Base-by-base conservation (phyloP, 192 early-diverging fungal genomes). In the Rhizoclosmatium globosum region DNA sequence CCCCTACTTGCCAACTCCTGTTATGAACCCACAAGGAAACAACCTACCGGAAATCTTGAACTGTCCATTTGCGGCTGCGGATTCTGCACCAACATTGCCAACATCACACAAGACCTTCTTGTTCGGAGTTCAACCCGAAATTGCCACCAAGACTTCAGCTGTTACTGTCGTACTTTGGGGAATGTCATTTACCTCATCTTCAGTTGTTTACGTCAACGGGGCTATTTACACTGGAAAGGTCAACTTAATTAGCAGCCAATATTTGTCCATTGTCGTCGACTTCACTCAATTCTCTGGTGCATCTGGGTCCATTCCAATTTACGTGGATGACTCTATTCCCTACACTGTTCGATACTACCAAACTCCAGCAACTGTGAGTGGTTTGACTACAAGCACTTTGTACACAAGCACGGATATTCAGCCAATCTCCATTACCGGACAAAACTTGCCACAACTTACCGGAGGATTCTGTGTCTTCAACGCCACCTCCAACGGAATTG, bases 391-490 rank as follows among this genome's bases (percentile, higher is more conserved):
- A 15, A 13, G 15, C 43, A 42, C 46, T 15, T 65, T 79, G 41
- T 79, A 47, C 71, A 79, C 70, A 44, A 71, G 47, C 4, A 42
- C 46, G 9, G 15, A 44, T 4, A 43, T 41, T 11, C 70, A 79
- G 47, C n/a, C 48, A 3, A 45, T 79, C 31, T 19, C 13, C 6
- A 47, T 79, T 17, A 48, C 57, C 43, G 78, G 78, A 19, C 15
- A 43, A 3, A 72, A 73, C 50, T 42, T 73, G 42, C 69, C 70
- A 7, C 43, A 50, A 43, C 47, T 64, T 43, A 17, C 78, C n/a
- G 70, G 70, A 13, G 78, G 44, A 15, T 61, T 73, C 64, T 79
- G 78, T 47, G 78, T 79, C 47, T 79, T 73, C 78, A 79, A 79
- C 71, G 15, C 47, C 7, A 79, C 78, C 21, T 43, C 19, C 7